Percentiles rank a stretch among this genome's conserved stretches.
Evolutionary conservation across 257 asterid genomes (phyloP).

Genomic region (Cordia subcordata): DNA sequence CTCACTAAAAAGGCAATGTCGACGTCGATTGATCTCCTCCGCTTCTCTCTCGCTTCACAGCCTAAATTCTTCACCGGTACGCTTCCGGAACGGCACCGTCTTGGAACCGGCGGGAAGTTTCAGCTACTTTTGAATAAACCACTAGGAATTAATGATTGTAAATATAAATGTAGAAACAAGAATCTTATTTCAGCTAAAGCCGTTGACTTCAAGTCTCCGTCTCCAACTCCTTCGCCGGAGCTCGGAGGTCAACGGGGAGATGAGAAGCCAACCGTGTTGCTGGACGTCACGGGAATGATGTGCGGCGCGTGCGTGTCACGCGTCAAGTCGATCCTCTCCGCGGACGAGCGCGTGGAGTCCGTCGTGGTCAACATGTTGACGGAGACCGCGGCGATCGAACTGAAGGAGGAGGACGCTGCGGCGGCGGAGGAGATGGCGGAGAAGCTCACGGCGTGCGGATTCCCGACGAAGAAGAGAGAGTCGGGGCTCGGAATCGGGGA

Average conservation of each 20-base stretch:
- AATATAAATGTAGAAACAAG: background rate
- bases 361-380: conserved; percentile 90
- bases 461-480: conserved; percentile 69
- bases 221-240: conserved; percentile 8
- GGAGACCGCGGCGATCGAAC: conserved; percentile 88
- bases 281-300: conserved; percentile 95
- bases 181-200: conserved; percentile 39
- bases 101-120: conserved; percentile 1
- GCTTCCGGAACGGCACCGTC: conserved; percentile 24
- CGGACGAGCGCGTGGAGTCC: conserved; percentile 79
- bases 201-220: conserved; percentile 36
- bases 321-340: conserved; percentile 69
- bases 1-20: conserved; percentile 1
- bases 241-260: conserved; percentile 19
- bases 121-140: background rate
- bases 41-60: conserved; percentile 36
- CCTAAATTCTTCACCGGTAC: conserved; percentile 10
- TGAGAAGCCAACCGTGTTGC: conserved; percentile 42
- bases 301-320: conserved; percentile 96
- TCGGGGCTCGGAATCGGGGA: conserved; percentile 78
- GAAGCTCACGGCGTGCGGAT: conserved; percentile 74
- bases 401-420: conserved; percentile 46
- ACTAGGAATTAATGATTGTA: background rate
- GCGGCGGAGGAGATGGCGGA: conserved; percentile 53
- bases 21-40: conserved; percentile 57